phyloP scores from a whole-genome alignment of 1,284 basidiomycete species.

The Phellopilus nigrolimitatus region DNA sequence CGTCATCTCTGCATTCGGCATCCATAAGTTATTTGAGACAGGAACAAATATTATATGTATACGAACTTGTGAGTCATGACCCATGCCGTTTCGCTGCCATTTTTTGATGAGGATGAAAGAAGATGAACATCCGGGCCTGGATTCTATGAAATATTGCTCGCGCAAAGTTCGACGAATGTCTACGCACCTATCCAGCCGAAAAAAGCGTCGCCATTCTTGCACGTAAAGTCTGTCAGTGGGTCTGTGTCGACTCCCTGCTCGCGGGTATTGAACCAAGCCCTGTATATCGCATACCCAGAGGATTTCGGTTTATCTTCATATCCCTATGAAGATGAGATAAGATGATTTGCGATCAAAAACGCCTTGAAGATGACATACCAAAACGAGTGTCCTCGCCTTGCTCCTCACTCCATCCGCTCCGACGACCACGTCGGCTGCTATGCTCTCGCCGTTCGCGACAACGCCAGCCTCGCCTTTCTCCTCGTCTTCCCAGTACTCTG shows the following conservation, averaged over 20 bases:
- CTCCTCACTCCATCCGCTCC: conserved; percentile 25
- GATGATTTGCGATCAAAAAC: no score
- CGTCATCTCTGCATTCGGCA: conserved; percentile 22
- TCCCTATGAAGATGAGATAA: conserved; percentile 23
- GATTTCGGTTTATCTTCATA: conserved; percentile 28
- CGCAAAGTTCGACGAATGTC: neutral
- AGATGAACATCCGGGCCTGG: conserved; percentile 28
- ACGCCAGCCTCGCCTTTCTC: conserved; percentile 19
- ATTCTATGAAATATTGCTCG: neutral
- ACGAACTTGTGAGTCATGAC: conserved; percentile 26
- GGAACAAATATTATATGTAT: neutral
- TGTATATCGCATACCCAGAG: conserved; percentile 30
- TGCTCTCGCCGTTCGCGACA: conserved; percentile 18
- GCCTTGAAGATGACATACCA: conserved; percentile 9
- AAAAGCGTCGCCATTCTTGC: no score
- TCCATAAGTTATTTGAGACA: neutral
- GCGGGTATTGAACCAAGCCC: conserved; percentile 27
- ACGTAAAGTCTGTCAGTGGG: no score
- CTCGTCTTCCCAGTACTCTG: no score
- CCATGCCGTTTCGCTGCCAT: conserved; percentile 24
- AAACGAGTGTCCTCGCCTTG: no score
- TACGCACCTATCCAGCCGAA: no score
- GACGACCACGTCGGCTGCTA: conserved; percentile 23
- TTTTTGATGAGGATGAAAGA: conserved; percentile 22
- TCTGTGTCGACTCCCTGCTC: no score